These are phyloP conservation scores for Escallonia rubra DNA, from an alignment of 129 eudicot species.

Conservation along the genomic window DNA sequence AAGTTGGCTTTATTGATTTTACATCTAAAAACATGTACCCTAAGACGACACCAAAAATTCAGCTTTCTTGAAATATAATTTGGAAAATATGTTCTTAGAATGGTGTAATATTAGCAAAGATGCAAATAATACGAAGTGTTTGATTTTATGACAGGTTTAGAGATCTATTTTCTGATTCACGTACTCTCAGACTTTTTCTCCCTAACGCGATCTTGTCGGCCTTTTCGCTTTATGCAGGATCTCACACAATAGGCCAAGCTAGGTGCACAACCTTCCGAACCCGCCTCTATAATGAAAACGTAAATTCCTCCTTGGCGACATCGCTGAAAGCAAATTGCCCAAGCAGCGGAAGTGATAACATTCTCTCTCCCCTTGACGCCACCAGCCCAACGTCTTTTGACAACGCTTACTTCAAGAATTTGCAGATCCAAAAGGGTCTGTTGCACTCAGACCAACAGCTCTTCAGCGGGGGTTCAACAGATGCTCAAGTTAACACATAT, in stretches of 20 bases:
- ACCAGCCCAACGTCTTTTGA: conserved; percentile 14
- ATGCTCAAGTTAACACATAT: conserved; percentile 17
- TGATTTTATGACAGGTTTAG: no score
- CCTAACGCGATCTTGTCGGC: no score
- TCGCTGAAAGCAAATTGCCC: conserved; percentile 21
- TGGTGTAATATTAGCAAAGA: no score
- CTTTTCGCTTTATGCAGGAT: conserved; percentile 3
- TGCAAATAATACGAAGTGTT: no score
- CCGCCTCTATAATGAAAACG: conserved; percentile 19
- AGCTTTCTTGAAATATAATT: no score
- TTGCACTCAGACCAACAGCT: conserved; percentile 26
- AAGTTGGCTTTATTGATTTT: no score
- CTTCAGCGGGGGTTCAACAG: conserved; percentile 21
- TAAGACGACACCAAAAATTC: no score
- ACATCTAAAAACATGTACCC: no score
- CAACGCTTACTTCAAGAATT: conserved; percentile 8
- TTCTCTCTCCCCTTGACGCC: conserved; percentile 19
- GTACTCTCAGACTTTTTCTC: no score
- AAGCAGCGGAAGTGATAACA: conserved; percentile 8
- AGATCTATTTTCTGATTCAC: no score
- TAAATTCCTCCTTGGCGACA: conserved; percentile 11
- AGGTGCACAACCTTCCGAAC: conserved; percentile 16
- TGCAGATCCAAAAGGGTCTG: conserved; percentile 18
- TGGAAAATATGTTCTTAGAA: no score
- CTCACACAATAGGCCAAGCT: conserved; percentile 26